Base-by-base conservation (phyloP, 192 early-diverging fungal species). In the Linnemannia hyalina region DNA sequence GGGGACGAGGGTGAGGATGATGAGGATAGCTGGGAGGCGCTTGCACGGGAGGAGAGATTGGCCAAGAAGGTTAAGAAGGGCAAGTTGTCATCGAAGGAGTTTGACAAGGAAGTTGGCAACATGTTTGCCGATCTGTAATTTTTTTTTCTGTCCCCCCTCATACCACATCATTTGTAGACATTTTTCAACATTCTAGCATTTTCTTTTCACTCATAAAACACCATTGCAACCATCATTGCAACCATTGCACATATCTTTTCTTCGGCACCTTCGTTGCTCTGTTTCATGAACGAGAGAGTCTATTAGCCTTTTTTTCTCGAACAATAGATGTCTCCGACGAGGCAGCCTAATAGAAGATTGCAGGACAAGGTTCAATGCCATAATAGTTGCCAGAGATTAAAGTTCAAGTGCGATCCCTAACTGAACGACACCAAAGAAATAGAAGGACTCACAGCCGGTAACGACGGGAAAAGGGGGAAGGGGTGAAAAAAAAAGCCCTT, bases 11-110 rank as follows among this genome's bases (percentile, higher is more conserved):
- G 82, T 15, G 83, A 83, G 23, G 87, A 89, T 22, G 91, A 82
- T 18, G 89, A 85, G 15, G 91, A 93, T 76, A 92, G 92, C 74
- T 95, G 94, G 94, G 84, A 91, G n/a, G 94, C 93, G 29, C 74
- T 94, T 75, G 89, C 90, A 20, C 68, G 76, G 23, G 93, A 95
- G 87, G 91, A 91, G 82, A 83, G 90, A 68, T 65, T 91, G 70
- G 86, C 89, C 35, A 95, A 95, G 80, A 95, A 93, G 73, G 83
- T 93, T 7, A 92, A 90, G 75, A 92, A 91, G 80, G 88, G 92
- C 36, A 88, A 82, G 75, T 78, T 93, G 69, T 81, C 75, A 60
- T 63, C 81, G 47, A 86, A 79, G 32, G 88, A 89, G 29, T 93
- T 92, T 88, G 90, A 93, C 49, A 82, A 83, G 75, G 75, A 87